Evolutionary conservation across 768 basidiomycete genomes (phyloP).

Genomic region (Hypholoma fasciculare): DNA sequence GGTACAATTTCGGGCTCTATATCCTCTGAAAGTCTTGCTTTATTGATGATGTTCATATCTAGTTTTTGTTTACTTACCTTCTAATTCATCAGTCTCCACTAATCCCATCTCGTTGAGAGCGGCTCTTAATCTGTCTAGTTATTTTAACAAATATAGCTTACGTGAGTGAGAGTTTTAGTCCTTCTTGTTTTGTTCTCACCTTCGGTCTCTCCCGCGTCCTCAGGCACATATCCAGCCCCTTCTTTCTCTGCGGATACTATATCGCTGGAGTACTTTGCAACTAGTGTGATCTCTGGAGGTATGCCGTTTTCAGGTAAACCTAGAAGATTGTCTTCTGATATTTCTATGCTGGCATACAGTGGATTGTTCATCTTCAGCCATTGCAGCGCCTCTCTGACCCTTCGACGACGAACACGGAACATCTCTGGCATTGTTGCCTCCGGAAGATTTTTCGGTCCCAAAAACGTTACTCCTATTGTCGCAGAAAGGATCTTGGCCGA

Average conservation of each 20-base stretch:
- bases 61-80: too few relatives aligned
- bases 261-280: slow-evolving; percentile 19
- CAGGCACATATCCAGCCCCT: slow-evolving; percentile 29
- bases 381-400: background rate
- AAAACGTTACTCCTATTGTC: slow-evolving; percentile 13
- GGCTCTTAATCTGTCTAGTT: background rate
- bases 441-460: slow-evolving; percentile 8
- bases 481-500: slow-evolving; percentile 4
- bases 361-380: slow-evolving; percentile 17
- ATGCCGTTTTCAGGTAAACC: slow-evolving; percentile 30
- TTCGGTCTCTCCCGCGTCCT: slow-evolving; percentile 5
- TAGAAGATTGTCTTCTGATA: slow-evolving; percentile 11
- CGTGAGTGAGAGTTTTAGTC: too few relatives aligned
- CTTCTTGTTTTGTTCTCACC: background rate
- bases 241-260: slow-evolving; percentile 20
- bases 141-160: too few relatives aligned
- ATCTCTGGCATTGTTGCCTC: slow-evolving; percentile 13
- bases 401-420: slow-evolving; percentile 4
- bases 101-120: slow-evolving; percentile 2
- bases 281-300: slow-evolving; percentile 25
- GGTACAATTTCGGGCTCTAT: slow-evolving; percentile 20
- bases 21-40: too few relatives aligned
- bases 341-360: slow-evolving; percentile 8
- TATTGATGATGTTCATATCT: too few relatives aligned
- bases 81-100: background rate